Evolutionary conservation across 495 filamentous ascomycete species (phyloP), one percentile per base, ranked within the genome.

Genomic region (Gamarada debralockiae): DNA sequence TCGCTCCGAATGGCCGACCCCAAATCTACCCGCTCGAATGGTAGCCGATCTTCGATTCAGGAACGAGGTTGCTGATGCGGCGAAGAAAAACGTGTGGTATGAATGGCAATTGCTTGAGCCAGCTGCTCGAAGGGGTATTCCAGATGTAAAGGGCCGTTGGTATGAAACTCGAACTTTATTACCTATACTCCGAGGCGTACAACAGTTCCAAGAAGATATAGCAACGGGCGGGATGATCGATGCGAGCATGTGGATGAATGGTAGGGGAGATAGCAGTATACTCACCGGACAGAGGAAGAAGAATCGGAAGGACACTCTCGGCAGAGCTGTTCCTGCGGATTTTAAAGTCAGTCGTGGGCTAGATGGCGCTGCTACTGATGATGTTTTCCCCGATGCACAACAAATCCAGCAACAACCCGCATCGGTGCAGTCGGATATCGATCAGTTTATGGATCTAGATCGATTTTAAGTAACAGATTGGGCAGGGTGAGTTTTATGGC

Each of bases 81-180:
- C 64, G 8, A 63, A 66, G 25, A 58, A 64, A 27, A 54, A 53
- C 0, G 53, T 66, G 7, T 71, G 58, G 33, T 76, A 69, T 60
- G 58, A 61, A 9, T 80, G 75, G 76, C 69, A 71, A 41, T 58
- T 79, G 21, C 50, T 67, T 1, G 56, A 68, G 23, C 43, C 63
- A 7, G 54, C 58, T 27, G 47, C 58, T 20, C 67, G 56, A 20
- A 57, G 73, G 53, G 62, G 61, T 3, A 57, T 83, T 2, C 59
- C 65, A n/a, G 76, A 83, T 27, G 63, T 85, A 57, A 82, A 81
- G 57, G 81, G 81, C 5, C 70, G 81, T 13, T 85, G 81, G 81
- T 85, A 85, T 62, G 82, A 84, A 56, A 74, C 73, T 3, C 71
- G 69, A 43, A 56, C 76, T 3, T 60, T 83, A 3, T 69, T 79